These are phyloP conservation scores for Xylaria sp. DNA, from an alignment of 2,329 filamentous ascomycete species.

Conservation along the genomic window DNA sequence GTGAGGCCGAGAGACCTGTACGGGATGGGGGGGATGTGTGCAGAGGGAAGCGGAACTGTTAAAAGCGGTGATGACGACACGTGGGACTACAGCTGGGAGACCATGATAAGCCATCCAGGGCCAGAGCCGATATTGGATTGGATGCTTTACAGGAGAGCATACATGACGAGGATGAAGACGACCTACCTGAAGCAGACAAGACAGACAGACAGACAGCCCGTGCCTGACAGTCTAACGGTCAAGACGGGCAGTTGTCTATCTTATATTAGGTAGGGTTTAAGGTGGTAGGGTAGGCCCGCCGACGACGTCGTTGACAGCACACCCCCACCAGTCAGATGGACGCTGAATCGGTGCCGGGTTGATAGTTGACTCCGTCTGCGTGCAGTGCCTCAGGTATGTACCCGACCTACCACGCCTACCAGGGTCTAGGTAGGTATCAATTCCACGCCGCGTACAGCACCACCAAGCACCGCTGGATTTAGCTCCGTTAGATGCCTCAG, in stretches of 20 bases:
- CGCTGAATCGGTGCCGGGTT: background rate
- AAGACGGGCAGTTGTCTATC: background rate
- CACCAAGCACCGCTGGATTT: too few species aligned
- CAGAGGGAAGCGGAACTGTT: background rate
- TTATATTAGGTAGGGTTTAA: background rate
- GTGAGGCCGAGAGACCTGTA: too few species aligned
- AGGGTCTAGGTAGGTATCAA: too few species aligned
- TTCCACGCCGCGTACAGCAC: too few species aligned
- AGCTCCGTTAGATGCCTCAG: too few species aligned
- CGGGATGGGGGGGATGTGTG: too few species aligned
- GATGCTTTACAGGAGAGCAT: too few species aligned
- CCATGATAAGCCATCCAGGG: background rate
- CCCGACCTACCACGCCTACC: background rate
- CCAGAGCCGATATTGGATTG: too few species aligned
- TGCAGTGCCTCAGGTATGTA: background rate
- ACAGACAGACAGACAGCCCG: background rate
- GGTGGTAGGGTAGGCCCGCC: background rate
- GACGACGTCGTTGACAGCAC: background rate
- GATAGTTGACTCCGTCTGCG: background rate
- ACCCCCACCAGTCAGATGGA: background rate
- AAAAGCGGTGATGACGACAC: conserved; percentile 9
- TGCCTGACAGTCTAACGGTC: background rate
- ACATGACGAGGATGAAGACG: background rate
- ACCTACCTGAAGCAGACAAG: background rate
- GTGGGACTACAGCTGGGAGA: background rate